phyloP scores from a whole-genome alignment of 2,329 filamentous ascomycete species.

The Fusarium nygamai region DNA sequence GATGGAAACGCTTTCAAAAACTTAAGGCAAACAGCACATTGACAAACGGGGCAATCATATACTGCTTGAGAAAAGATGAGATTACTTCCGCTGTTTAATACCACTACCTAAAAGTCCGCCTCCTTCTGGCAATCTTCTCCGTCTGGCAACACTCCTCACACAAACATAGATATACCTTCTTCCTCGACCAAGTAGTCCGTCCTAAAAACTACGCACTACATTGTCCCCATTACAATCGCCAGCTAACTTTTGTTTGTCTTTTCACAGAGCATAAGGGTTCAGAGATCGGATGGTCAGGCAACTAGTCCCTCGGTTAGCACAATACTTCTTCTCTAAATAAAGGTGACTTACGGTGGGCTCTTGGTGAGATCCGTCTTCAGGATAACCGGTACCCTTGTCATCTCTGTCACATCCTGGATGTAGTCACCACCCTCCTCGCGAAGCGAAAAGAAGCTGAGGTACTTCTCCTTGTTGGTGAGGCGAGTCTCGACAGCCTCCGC shows the following conservation, averaged over 20 bases:
- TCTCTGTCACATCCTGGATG: constrained; percentile 98
- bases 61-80: constrained; percentile 26
- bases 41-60: neutral
- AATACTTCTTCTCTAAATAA: neutral
- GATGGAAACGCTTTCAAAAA: neutral
- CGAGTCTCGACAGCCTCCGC: constrained; percentile 80
- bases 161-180: constrained; percentile 15
- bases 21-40: neutral
- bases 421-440: constrained; percentile 94
- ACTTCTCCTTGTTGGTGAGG: constrained; percentile 94
- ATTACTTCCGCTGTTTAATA: constrained; percentile 32
- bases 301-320: constrained; percentile 54
- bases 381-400: constrained; percentile 97
- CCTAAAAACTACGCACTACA: constrained; percentile 14
- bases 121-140: constrained; percentile 29
- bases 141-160: constrained; percentile 13
- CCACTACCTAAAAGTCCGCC: constrained; percentile 23
- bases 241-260: constrained; percentile 21
- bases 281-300: constrained; percentile 86
- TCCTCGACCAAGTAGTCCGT: constrained; percentile 14
- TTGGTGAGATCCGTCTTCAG: constrained; percentile 98
- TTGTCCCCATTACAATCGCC: constrained; percentile 14
- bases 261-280: constrained; percentile 77
- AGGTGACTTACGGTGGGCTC: constrained; percentile 94
- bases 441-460: constrained; percentile 87